A percentile compares a stretch with the other conserved stretches of the same genome.
phyloP scores from a whole-genome alignment of 169 alveolate genomes.

The Toxoplasma gondii region DNA sequence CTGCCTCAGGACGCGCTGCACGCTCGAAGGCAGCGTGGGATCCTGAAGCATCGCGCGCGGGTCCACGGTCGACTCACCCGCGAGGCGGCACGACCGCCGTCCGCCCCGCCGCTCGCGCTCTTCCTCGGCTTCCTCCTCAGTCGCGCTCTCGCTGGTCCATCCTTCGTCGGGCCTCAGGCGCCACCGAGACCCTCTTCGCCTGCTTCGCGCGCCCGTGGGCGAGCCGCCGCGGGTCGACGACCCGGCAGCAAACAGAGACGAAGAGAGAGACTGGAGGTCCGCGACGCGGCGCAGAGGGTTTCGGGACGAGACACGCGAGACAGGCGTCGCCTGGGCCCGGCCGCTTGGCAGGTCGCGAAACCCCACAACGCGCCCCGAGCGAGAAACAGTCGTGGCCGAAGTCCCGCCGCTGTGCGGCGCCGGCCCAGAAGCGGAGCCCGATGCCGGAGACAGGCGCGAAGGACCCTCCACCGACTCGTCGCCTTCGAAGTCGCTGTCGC shows the following conservation, averaged over 20 bases:
- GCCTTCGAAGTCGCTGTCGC: conserved; percentile 25
- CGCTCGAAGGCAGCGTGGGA: conserved; percentile 25
- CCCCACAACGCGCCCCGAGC: conserved; percentile 1
- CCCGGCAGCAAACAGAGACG: neutral
- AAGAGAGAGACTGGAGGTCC: neutral
- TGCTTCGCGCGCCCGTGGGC: neutral
- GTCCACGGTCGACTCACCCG: conserved; percentile 31
- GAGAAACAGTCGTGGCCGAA: neutral
- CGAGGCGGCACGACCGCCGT: conserved; percentile 37
- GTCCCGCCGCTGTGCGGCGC: neutral
- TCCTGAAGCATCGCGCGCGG: conserved; percentile 30
- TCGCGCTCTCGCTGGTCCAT: neutral
- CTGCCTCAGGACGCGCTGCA: conserved; percentile 28
- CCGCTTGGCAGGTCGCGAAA: neutral
- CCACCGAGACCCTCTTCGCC: neutral
- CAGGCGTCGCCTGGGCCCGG: neutral
- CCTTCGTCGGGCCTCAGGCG: conserved; percentile 24
- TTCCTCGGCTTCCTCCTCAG: neutral
- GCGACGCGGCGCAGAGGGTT: neutral
- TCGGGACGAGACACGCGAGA: neutral
- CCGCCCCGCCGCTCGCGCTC: neutral
- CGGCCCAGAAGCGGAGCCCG: neutral
- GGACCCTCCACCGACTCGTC: neutral
- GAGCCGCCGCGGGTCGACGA: neutral
- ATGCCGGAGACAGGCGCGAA: neutral